Evolutionary conservation across 1,284 basidiomycete genomes (phyloP).

Genomic region (Singerocomus inundabilis): DNA sequence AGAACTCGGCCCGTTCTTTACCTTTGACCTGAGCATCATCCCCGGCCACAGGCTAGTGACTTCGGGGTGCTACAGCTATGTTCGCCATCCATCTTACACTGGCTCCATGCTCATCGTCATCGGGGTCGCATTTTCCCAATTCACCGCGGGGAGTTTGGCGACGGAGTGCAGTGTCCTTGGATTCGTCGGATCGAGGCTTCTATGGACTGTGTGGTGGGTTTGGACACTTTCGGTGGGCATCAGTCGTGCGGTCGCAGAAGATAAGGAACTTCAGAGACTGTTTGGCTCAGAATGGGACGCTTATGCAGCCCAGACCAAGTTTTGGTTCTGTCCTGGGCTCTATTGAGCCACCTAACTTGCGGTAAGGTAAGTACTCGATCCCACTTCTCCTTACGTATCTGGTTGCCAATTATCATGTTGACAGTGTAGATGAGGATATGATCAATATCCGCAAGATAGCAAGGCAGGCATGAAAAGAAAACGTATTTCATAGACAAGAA

Average conservation of each 20-base stretch:
- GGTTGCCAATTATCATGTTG: not conserved
- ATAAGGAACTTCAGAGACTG: conserved; percentile 47
- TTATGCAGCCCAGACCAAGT: conserved; percentile 49
- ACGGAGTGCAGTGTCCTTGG: conserved; percentile 47
- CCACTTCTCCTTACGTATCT: not conserved
- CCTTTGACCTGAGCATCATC: conserved; percentile 59
- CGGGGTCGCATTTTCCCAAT: conserved; percentile 51
- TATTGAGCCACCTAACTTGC: conserved; percentile 18
- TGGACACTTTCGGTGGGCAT: conserved; percentile 52
- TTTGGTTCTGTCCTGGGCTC: conserved; percentile 56
- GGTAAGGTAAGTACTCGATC: not conserved
- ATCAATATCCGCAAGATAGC: no score
- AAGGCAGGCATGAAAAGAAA: no score
- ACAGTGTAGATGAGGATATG: no score
- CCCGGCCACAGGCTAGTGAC: conserved; percentile 57
- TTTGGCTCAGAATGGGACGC: conserved; percentile 52
- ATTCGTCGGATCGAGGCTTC: conserved; percentile 30
- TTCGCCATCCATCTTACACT: conserved; percentile 55
- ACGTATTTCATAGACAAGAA: no score
- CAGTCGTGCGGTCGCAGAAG: conserved; percentile 52
- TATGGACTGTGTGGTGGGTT: conserved; percentile 51
- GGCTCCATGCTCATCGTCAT: conserved; percentile 49
- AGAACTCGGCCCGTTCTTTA: conserved; percentile 53
- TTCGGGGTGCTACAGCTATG: conserved; percentile 49
- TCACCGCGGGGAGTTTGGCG: conserved; percentile 54